Conservation (phyloP, 2,329 filamentous ascomycete species). For the Cordyceps militaris region DNA sequence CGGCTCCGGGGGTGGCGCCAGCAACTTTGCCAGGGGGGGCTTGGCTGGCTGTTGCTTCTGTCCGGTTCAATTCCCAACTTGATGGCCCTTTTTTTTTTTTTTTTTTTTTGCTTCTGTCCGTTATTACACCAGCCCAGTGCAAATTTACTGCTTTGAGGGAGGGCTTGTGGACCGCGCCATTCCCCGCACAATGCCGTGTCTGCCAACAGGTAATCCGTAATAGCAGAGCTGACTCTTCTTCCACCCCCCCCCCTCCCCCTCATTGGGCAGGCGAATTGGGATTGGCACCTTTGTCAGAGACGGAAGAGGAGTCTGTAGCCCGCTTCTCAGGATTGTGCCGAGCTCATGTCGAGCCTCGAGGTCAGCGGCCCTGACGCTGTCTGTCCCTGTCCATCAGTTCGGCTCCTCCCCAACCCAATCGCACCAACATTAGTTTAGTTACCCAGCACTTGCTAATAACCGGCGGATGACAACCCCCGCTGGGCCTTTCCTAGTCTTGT, state of each 20-base stretch:
- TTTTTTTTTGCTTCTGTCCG: too few relatives aligned
- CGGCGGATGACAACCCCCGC: not conserved
- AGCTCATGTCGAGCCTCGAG: not conserved
- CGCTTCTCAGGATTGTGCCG: not conserved
- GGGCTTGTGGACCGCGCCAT: not conserved
- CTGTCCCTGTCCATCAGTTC: not conserved
- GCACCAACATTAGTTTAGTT: not conserved
- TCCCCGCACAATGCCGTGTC: not conserved
- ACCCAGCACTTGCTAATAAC: not conserved
- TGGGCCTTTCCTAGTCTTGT: not conserved
- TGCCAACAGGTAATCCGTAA: not conserved
- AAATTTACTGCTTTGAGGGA: too few relatives aligned
- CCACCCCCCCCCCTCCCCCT: too few relatives aligned
- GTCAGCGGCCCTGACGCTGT: not conserved
- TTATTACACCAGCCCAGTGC: too few relatives aligned
- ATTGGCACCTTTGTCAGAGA: constrained; percentile 9
- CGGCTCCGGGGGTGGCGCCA: constrained; percentile 7
- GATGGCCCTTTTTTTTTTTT: too few relatives aligned
- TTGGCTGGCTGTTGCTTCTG: constrained; percentile 8
- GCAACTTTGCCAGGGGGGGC: not conserved
- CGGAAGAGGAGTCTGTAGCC: not conserved
- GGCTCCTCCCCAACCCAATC: not conserved
- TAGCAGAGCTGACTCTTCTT: too few relatives aligned
- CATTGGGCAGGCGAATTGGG: not conserved
- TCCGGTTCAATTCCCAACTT: constrained; percentile 10